Base-by-base conservation (phyloP, 2,329 filamentous ascomycete genomes). In the Cadophora malorum region DNA sequence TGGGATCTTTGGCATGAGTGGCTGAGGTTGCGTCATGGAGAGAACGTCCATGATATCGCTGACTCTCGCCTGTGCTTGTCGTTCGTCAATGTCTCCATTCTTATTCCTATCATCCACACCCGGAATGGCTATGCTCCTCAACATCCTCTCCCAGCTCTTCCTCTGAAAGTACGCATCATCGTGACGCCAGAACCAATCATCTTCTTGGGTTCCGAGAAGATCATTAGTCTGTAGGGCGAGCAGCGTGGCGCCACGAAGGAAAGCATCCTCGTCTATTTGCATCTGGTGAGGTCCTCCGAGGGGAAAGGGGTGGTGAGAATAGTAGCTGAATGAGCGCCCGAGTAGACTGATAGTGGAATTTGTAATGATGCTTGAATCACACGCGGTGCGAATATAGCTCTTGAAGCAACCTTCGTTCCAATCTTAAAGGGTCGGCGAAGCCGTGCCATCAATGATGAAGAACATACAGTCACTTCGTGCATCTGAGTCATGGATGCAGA, bases 141-240 rank as follows among this genome's bases (percentile, higher is more conserved):
- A 28, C 50, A 53, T 53, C 50, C 50, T 53, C 50, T 53, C 50
- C 50, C 50, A 53, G 25, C 3, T 28, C 50, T 28, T 53, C 21
- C 50, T 53, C 23, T 53, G 21, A 53, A 53, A 53, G 16, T 53
- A 53, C 50, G 23, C 23, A 53, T 53, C 50, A 4, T 53, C 10
- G 12, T 53, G 50, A 16, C 23, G 23, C 50, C 50, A 28, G 50
- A 28, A 28, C 50, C 50, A 53, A 7, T 25, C 21, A 53, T 23
- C 50, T 12, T 53, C 23, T 21, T 53, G 50, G 9, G 50, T 53
- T 28, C 50, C 50, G 23, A 53, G 50, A 21, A 53, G 23, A 10
- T 53, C 50, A 53, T 53, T 53, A 9, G 50, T 21, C 23, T 53
- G 50, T 10, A 53, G 50, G 23, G 50, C 50, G 23, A 53, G 50